Percentiles rank a stretch among this genome's conserved stretches.
Conservation (phyloP, 2,329 filamentous ascomycete species). For the Pyricularia sp. region DNA sequence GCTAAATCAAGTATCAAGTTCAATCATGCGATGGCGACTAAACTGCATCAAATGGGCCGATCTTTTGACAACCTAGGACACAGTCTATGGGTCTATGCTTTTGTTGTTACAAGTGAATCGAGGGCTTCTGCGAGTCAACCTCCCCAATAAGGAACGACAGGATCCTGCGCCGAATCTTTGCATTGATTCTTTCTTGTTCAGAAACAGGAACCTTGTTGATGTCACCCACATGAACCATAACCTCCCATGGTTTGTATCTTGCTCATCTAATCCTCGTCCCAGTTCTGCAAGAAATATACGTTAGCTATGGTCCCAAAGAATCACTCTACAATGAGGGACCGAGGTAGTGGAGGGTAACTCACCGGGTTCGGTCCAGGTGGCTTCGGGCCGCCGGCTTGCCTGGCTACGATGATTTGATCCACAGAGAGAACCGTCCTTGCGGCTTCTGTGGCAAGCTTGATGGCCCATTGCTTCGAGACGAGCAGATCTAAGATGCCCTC, state of each 20-base stretch:
- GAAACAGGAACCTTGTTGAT: not conserved
- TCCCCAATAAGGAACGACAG: not conserved
- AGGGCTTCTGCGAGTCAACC: not conserved
- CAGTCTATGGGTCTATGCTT: not conserved
- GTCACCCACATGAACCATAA: not conserved
- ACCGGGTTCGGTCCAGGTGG: slow-evolving; percentile 82
- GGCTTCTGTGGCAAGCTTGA: slow-evolving; percentile 90
- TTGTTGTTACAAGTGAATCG: not conserved
- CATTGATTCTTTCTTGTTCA: not conserved
- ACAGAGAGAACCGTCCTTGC: slow-evolving; percentile 89
- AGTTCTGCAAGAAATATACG: slow-evolving; percentile 30
- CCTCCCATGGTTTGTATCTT: not conserved
- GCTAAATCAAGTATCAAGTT: not conserved
- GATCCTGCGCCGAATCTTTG: not conserved
- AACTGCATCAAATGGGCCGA: not conserved
- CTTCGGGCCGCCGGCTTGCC: slow-evolving; percentile 95
- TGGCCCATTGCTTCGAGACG: slow-evolving; percentile 89
- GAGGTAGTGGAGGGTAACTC: slow-evolving; percentile 14
- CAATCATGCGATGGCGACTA: not conserved
- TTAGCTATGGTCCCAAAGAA: slow-evolving; percentile 14
- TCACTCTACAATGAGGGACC: not conserved
- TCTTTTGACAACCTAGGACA: not conserved
- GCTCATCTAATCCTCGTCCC: slow-evolving; percentile 44
- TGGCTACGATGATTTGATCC: slow-evolving; percentile 96
- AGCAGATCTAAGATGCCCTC: slow-evolving; percentile 87